Base-by-base conservation (phyloP, 2,329 filamentous ascomycete species). In the Raffaelea arxii region DNA sequence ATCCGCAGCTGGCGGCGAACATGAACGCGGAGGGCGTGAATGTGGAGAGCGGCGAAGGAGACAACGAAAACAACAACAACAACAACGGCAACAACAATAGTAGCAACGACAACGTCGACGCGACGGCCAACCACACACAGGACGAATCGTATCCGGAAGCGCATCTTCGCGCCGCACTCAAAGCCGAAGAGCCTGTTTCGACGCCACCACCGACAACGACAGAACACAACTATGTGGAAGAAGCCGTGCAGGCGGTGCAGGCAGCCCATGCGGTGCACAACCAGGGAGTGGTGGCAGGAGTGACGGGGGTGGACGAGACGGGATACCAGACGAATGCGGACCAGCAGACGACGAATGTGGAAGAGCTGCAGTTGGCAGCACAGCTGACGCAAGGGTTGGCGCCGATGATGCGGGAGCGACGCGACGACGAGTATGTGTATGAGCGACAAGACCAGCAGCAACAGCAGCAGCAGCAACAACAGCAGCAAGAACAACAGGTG, bases 341-440 rank as follows among this genome's bases (percentile, higher is more conserved):
- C 11, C 55, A 64, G 14, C 65, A 24, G 37, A 49, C 55, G 6
- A 62, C 69, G 30, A 77, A 71, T 48, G 65, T 70, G 5, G 74
- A 77, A 53, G 75, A 79, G 60, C 65, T 79, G 37, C 75, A 77
- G 58, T 63, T 79, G 35, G 75, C 75, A 14, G 75, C 76, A 10
- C 76, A 78, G 55, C 62, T 80, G 37, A 75, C 74, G 41, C 72
- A 76, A 49, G 74, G 69, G 38, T 63, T 79, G 16, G 70, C 73
- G 12, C 66, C 72, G 30, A 69, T 74, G 49, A 68, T 78, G 58
- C 62, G 68, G n/a, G 60, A 66, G 16, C 51, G 49, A 32, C 46
- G 51, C 16, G 49, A 61, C 36, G 68, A 58, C 14, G 53, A 54
- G 27, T 52, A 52, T 36, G n/a, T n/a, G n/a, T n/a, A n/a, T n/a